These are phyloP conservation scores for Sclerotiophoma versabilis DNA, from an alignment of 2,329 filamentous ascomycete genomes.

Conservation along the genomic window DNA sequence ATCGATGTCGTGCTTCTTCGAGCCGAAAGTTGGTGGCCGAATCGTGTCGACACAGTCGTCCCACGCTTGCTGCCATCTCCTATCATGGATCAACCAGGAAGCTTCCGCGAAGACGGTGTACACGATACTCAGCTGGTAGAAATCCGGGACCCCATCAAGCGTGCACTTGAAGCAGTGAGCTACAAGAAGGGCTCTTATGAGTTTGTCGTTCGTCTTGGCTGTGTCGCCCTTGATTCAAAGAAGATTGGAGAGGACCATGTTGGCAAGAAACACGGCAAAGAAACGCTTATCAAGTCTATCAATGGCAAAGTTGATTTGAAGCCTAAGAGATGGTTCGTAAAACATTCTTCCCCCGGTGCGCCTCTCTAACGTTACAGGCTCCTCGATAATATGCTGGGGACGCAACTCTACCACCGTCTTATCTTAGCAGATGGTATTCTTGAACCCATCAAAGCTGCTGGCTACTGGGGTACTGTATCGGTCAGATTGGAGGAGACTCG, in stretches of 20 bases:
- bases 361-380: conserved; percentile 26
- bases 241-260: conserved; percentile 19
- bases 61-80: conserved; percentile 27
- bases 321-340: conserved; percentile 35
- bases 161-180: conserved; percentile 30
- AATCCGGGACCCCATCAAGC: conserved; percentile 28
- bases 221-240: conserved; percentile 29
- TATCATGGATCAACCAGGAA: conserved; percentile 31
- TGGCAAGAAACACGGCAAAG: conserved; percentile 22
- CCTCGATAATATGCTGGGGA: conserved; percentile 24
- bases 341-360: neutral
- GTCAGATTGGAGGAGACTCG: conserved; percentile 23
- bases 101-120: conserved; percentile 27
- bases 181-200: conserved; percentile 37
- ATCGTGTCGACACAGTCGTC: conserved; percentile 22
- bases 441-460: conserved; percentile 31
- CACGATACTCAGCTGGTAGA: conserved; percentile 18
- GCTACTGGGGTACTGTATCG: conserved; percentile 28
- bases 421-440: conserved; percentile 28
- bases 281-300: conserved; percentile 25
- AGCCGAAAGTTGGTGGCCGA: conserved; percentile 40
- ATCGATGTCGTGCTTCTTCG: conserved; percentile 25
- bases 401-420: conserved; percentile 31
- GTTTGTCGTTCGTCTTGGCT: conserved; percentile 38
- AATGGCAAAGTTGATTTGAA: conserved; percentile 16